Percentiles rank a stretch among this genome's conserved stretches.
These are phyloP conservation scores for Spergularia azorica DNA, from an alignment of 179 eudicot genomes.

Conservation along the genomic window DNA sequence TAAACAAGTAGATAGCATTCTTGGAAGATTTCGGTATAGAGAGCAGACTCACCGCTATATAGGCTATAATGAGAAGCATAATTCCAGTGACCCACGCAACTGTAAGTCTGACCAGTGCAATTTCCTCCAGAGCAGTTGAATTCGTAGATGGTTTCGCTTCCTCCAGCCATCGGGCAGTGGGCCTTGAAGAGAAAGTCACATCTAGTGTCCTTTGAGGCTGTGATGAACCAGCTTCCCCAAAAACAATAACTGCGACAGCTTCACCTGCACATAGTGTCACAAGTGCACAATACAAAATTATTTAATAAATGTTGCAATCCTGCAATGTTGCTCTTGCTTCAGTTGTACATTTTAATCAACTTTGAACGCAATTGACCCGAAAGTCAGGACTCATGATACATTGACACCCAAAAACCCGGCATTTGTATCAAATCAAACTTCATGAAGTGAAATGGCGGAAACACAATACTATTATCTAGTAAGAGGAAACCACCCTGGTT, in stretches of 20 bases:
- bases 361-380: neutral
- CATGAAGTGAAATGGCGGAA: neutral
- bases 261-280: slow-evolving; percentile 42
- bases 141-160: slow-evolving; percentile 42
- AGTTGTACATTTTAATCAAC: neutral
- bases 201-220: slow-evolving; percentile 44
- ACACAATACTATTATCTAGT: neutral
- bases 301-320: neutral
- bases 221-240: slow-evolving; percentile 36
- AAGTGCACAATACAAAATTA: neutral
- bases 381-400: neutral
- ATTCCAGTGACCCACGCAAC: slow-evolving; percentile 86
- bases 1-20: neutral
- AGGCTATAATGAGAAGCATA: slow-evolving; percentile 66
- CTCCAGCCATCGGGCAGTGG: slow-evolving; percentile 57
- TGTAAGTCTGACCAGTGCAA: slow-evolving; percentile 61
- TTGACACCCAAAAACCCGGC: neutral
- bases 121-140: slow-evolving; percentile 37
- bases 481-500: neutral
- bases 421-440: neutral
- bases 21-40: neutral
- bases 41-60: slow-evolving; percentile 67
- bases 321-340: neutral
- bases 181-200: slow-evolving; percentile 38
- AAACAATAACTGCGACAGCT: slow-evolving; percentile 65